Evolutionary conservation across 2,329 filamentous ascomycete species (phyloP), one percentile per base, ranked within the genome.

Genomic region (Arthrobotrys sinensis): DNA sequence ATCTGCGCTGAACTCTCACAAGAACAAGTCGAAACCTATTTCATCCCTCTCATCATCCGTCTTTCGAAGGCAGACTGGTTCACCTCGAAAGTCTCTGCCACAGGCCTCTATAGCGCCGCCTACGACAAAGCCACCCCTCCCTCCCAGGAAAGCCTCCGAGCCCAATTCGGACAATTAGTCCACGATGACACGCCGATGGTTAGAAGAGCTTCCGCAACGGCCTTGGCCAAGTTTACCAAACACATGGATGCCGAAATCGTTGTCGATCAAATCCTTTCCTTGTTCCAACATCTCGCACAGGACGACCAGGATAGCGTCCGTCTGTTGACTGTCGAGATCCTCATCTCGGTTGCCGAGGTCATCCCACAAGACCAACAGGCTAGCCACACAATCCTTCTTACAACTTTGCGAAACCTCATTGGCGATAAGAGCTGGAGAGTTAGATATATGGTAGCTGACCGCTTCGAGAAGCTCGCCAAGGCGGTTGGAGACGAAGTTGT

Each of bases 41-140:
- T 98, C 87, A 95, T 99, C 82, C 96, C 96, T 80, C 91, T 99
- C 83, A 94, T 94, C 77, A 90, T 97, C 83, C 93, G 96, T 84
- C 92, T 99, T 79, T 96, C 96, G 81, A 99, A 98, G 89, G 96
- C 96, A 86, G 96, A 99, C 86, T 99, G 96, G 96, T 99, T 99
- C 86, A 99, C 96, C 73, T 98, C 96, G 81, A 99, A 98, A 87
- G 96, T 99, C 81, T 99, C 96, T 36, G 96, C 95, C 80, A 97
- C 95, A 81, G 96, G 96, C 80, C 91, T 99, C 80, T 99, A 95
- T 87, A 96, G 93, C 84, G 90, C 91, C 60, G 95, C 96, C 80
- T 99, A 99, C 88, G 92, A 91, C 83, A 97, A 96, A 87, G 93
- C 96, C 77, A 92, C 93, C 69, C 89, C 91, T 64, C 88, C 91